These are phyloP conservation scores for Gossypium herbaceum DNA, from an alignment of 345 rosid genomes.

Conservation along the genomic window DNA sequence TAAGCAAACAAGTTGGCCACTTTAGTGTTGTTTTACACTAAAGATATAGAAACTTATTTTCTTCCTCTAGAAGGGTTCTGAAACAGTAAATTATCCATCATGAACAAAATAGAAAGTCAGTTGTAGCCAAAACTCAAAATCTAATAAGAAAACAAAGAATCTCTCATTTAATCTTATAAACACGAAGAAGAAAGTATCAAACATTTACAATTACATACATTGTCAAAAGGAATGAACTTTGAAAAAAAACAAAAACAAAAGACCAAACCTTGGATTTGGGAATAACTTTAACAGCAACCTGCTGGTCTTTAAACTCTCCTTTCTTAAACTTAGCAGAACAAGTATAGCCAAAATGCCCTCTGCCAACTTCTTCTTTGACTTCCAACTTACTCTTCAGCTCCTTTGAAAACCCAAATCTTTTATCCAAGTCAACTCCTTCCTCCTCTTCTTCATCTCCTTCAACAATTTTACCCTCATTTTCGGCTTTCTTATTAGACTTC, in stretches of 20 bases:
- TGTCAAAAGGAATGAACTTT: neutral
- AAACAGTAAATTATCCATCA: constrained; percentile 9
- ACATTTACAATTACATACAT: neutral
- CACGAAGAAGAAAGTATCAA: too few species aligned
- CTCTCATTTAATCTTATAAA: neutral
- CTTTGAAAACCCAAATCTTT: constrained; percentile 85
- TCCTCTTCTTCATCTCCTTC: constrained; percentile 43
- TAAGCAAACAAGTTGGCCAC: constrained; percentile 13
- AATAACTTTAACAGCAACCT: constrained; percentile 91
- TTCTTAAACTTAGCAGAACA: constrained; percentile 89
- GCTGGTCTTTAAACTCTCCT: constrained; percentile 78
- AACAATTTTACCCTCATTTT: constrained; percentile 29
- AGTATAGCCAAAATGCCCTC: constrained; percentile 98
- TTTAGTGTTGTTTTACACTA: constrained; percentile 10
- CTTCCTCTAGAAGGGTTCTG: constrained; percentile 20
- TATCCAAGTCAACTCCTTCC: constrained; percentile 59
- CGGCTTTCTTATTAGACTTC: constrained; percentile 36
- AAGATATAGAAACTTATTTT: constrained; percentile 6
- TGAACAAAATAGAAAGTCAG: neutral
- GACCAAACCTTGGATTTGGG: constrained; percentile 77
- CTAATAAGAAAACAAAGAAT: neutral
- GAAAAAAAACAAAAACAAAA: neutral
- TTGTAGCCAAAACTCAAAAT: neutral
- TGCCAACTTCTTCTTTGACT: constrained; percentile 80
- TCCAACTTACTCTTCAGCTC: constrained; percentile 62